phyloP scores from a whole-genome alignment of 768 basidiomycete genomes.

The Amanita jacksonii region DNA sequence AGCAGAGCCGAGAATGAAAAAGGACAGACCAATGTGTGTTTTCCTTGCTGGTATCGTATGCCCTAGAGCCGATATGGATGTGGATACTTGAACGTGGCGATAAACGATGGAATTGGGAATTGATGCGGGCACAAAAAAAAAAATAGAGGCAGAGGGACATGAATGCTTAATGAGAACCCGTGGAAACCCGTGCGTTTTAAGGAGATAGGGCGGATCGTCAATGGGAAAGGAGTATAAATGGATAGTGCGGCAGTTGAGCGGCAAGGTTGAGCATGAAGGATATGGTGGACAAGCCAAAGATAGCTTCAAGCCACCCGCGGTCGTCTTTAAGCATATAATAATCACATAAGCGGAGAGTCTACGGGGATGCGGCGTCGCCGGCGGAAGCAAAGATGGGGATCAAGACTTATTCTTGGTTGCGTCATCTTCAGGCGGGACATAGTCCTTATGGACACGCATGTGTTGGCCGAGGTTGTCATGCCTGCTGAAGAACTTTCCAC shows the following conservation, averaged over 20 bases:
- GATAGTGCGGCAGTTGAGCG: neutral
- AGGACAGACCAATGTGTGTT: neutral
- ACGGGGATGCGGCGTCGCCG: neutral
- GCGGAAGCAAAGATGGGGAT: no score
- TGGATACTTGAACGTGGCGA: no score
- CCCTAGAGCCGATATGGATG: neutral
- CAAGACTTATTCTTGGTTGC: conserved; percentile 1
- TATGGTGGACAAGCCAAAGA: neutral
- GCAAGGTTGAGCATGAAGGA: neutral
- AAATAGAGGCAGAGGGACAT: conserved; percentile 2
- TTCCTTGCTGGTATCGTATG: conserved; percentile 2
- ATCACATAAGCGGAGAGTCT: neutral
- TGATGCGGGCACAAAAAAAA: conserved; percentile 1
- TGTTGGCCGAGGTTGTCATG: conserved; percentile 88
- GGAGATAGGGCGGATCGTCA: neutral
- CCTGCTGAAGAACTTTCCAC: conserved; percentile 77
- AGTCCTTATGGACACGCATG: conserved; percentile 69
- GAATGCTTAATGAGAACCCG: neutral
- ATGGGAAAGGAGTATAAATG: conserved; percentile 1
- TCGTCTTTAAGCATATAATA: conserved; percentile 4
- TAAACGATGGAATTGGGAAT: neutral
- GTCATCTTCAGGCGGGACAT: conserved; percentile 19
- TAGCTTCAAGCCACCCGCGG: neutral
- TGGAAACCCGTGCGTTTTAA: neutral
- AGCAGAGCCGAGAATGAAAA: neutral